A percentile compares a stretch with the other conserved stretches of the same genome.
Evolutionary conservation across 1,139 yeast genomes (phyloP).

Genomic region (Scheffersomyces titani): DNA sequence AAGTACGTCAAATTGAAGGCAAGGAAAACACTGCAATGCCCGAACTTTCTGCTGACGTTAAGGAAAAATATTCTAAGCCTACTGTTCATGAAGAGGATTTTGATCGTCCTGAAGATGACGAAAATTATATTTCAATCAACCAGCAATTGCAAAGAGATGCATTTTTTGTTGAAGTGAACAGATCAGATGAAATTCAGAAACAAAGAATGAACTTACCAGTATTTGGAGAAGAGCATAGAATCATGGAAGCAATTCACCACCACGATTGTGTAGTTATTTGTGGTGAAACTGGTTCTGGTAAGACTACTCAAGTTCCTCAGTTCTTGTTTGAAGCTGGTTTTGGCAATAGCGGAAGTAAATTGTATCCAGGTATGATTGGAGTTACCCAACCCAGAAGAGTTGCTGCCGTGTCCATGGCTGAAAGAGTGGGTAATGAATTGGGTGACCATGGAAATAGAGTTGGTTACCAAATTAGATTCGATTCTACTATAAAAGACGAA

Average conservation of each 20-base stretch:
- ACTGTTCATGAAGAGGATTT: slow-evolving; percentile 61
- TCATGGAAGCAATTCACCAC: slow-evolving; percentile 95
- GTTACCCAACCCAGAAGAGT: slow-evolving; percentile 97
- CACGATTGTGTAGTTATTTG: slow-evolving; percentile 89
- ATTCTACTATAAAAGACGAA: slow-evolving; percentile 64
- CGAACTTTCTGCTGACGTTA: slow-evolving; percentile 50
- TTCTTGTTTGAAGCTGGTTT: slow-evolving; percentile 86
- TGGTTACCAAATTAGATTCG: slow-evolving; percentile 91
- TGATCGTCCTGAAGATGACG: slow-evolving; percentile 60
- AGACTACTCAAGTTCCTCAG: slow-evolving; percentile 78
- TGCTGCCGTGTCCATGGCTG: slow-evolving; percentile 97
- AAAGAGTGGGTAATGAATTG: slow-evolving; percentile 79
- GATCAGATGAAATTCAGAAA: slow-evolving; percentile 65
- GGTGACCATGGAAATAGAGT: slow-evolving; percentile 79
- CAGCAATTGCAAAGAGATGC: slow-evolving; percentile 60
- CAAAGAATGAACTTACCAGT: slow-evolving; percentile 81
- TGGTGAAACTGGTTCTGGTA: slow-evolving; percentile 91
- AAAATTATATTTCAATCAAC: slow-evolving; percentile 57
- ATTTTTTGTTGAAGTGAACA: slow-evolving; percentile 63
- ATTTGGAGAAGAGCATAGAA: slow-evolving; percentile 83
- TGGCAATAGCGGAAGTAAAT: slow-evolving; percentile 60
- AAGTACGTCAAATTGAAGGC: slow-evolving; percentile 60
- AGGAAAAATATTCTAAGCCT: slow-evolving; percentile 41
- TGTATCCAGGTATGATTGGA: slow-evolving; percentile 89
- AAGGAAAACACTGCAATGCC: slow-evolving; percentile 51